Evolutionary conservation across 2,329 filamentous ascomycete genomes (phyloP).

Genomic region (Aspergillus hortae): DNA sequence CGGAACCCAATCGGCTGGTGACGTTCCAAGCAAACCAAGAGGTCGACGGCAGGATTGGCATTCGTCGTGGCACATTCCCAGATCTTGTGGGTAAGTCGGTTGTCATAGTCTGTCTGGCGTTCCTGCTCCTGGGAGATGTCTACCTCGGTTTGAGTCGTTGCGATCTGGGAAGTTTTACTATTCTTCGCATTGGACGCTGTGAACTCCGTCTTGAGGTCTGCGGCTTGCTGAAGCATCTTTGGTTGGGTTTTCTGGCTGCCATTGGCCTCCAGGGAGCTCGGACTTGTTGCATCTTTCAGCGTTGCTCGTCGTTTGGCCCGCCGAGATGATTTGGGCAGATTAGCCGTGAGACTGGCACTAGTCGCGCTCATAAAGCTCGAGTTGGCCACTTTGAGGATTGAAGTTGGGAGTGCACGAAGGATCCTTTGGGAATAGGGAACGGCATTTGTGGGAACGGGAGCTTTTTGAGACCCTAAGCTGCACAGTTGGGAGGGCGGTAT

Average conservation of each 20-base stretch:
- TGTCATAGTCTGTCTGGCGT: slow-evolving; percentile 62
- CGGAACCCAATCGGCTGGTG: slow-evolving; percentile 90
- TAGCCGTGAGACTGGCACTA: slow-evolving; percentile 78
- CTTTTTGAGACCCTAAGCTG: slow-evolving; percentile 69
- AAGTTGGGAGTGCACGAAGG: slow-evolving; percentile 81
- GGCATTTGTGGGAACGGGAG: slow-evolving; percentile 73
- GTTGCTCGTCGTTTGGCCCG: slow-evolving; percentile 57
- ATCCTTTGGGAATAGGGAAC: slow-evolving; percentile 91
- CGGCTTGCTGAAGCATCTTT: slow-evolving; percentile 17
- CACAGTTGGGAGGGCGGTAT: slow-evolving; percentile 94
- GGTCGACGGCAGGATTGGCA: slow-evolving; percentile 88
- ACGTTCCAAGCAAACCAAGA: slow-evolving; percentile 88
- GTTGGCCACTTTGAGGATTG: slow-evolving; percentile 89
- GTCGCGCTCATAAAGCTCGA: slow-evolving; percentile 93
- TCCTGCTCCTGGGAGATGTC: slow-evolving; percentile 32
- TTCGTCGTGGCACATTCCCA: slow-evolving; percentile 90
- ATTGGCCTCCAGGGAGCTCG: slow-evolving; percentile 53
- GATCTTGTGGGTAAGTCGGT: slow-evolving; percentile 82
- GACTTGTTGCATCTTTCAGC: slow-evolving; percentile 33
- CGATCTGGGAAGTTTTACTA: slow-evolving; percentile 10
- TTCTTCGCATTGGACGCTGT: slow-evolving; percentile 10
- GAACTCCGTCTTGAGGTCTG: slow-evolving; percentile 16
- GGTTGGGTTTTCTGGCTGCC: slow-evolving; percentile 11
- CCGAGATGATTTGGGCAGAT: slow-evolving; percentile 63
- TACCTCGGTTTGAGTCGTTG: slow-evolving; percentile 6